Percentiles rank a stretch among this genome's conserved stretches.
Conservation (phyloP, 140 eudicot genomes). For the Oenanthe javanica region DNA sequence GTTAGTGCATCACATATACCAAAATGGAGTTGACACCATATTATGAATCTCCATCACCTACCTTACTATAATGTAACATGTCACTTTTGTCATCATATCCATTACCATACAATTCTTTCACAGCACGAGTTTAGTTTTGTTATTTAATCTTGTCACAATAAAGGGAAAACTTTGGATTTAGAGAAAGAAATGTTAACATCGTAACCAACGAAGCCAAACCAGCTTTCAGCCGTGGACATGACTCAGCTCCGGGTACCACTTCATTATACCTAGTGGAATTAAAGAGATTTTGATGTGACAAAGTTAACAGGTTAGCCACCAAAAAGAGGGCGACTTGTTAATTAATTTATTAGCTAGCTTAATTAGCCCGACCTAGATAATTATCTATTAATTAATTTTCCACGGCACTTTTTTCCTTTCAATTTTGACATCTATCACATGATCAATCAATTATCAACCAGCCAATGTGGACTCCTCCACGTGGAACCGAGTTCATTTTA, state of each 20-base stretch:
- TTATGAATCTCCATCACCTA: slow-evolving; percentile 13
- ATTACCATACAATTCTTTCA: neutral
- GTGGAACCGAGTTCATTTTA: neutral
- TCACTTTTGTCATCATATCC: slow-evolving; percentile 8
- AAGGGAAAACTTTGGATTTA: neutral
- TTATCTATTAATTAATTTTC: neutral
- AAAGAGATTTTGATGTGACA: neutral
- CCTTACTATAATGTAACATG: slow-evolving; percentile 11
- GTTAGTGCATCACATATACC: neutral
- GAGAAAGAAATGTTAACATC: slow-evolving; percentile 1
- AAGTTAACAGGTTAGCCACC: slow-evolving; percentile 2
- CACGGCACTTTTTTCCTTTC: no score
- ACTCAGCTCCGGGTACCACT: slow-evolving; percentile 23
- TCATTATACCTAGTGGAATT: neutral
- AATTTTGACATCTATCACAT: neutral
- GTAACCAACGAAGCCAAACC: slow-evolving; percentile 11
- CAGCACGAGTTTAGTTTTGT: neutral
- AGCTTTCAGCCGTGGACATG: slow-evolving; percentile 32
- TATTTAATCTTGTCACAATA: neutral
- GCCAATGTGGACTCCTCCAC: neutral
- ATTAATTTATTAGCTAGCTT: neutral
- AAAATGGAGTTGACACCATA: slow-evolving; percentile 16
- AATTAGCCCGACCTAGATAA: neutral
- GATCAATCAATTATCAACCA: neutral
- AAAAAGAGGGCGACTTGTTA: neutral